Evolutionary conservation across 2,329 filamentous ascomycete species (phyloP).

Genomic region (Pezicula radicicola): DNA sequence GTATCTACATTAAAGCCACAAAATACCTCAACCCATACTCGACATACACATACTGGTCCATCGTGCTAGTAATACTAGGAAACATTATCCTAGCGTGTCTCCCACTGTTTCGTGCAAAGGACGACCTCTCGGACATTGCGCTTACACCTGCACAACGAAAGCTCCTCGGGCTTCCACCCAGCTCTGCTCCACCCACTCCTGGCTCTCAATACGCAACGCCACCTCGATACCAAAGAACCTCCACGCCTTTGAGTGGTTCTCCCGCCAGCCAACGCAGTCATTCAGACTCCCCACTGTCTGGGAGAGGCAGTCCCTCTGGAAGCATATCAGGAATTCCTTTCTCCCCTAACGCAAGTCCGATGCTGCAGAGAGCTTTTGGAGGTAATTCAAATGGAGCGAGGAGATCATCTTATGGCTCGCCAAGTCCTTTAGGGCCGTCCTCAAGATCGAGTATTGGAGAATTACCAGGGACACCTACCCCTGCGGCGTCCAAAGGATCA

Average conservation of each 20-base stretch:
- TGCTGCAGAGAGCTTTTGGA: constrained; percentile 67
- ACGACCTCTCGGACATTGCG: constrained; percentile 84
- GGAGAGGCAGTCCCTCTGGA: constrained; percentile 46
- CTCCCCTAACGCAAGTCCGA: constrained; percentile 49
- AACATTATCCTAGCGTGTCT: constrained; percentile 71
- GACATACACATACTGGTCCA: constrained; percentile 35
- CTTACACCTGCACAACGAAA: constrained; percentile 85
- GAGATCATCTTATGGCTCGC: constrained; percentile 61
- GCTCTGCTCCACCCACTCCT: constrained; percentile 59
- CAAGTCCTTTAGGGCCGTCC: constrained; percentile 47
- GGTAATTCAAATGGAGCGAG: constrained; percentile 43
- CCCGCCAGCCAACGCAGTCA: constrained; percentile 49
- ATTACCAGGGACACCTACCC: constrained; percentile 60
- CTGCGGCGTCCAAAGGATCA: constrained; percentile 61
- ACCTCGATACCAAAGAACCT: constrained; percentile 79
- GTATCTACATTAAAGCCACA: constrained; percentile 13
- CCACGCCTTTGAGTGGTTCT: constrained; percentile 54
- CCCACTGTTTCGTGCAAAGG: constrained; percentile 69
- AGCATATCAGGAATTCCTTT: constrained; percentile 43
- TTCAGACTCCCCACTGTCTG: constrained; percentile 55
- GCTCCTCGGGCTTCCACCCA: constrained; percentile 76
- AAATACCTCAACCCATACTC: constrained; percentile 20
- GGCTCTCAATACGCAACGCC: constrained; percentile 77
- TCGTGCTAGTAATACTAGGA: constrained; percentile 58
- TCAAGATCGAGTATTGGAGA: constrained; percentile 25